These are phyloP conservation scores for Alternaria viburni DNA, from an alignment of 2,329 filamentous ascomycete genomes.

Conservation along the genomic window DNA sequence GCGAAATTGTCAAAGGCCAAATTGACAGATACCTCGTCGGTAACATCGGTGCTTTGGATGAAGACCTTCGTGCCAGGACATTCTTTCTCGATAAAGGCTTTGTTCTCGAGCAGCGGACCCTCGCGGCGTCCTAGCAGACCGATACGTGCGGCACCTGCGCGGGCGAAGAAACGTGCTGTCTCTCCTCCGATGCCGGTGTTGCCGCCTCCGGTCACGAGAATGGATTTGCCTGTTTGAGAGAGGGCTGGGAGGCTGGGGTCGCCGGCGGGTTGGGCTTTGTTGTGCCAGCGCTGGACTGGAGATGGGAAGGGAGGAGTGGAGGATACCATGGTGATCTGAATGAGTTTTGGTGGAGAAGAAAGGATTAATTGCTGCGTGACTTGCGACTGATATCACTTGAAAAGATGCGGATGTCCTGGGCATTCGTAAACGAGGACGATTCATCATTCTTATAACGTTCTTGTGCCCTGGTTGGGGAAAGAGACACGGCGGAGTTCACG, in stretches of 20 bases:
- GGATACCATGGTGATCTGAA: neutral
- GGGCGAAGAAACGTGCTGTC: slow-evolving; percentile 53
- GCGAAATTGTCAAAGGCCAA: slow-evolving; percentile 18
- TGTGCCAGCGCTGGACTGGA: slow-evolving; percentile 24
- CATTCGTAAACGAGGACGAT: neutral
- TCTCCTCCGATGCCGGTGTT: slow-evolving; percentile 56
- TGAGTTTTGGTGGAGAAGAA: neutral
- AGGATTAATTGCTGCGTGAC: neutral
- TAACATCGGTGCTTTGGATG: slow-evolving; percentile 23
- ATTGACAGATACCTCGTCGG: slow-evolving; percentile 21
- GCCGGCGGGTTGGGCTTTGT: slow-evolving; percentile 25
- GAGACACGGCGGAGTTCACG: neutral
- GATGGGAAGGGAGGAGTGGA: slow-evolving; percentile 39
- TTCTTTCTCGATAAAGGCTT: slow-evolving; percentile 38
- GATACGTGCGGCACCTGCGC: slow-evolving; percentile 54
- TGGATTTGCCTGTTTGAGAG: slow-evolving; percentile 34
- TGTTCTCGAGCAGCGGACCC: slow-evolving; percentile 42
- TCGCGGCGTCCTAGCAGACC: slow-evolving; percentile 52
- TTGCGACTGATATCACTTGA: neutral
- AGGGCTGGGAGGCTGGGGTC: slow-evolving; percentile 38
- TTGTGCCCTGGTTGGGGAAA: neutral
- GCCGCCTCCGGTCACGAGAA: slow-evolving; percentile 47
- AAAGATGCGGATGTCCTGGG: neutral
- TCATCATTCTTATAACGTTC: neutral
- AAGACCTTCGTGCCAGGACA: slow-evolving; percentile 19